These are phyloP conservation scores for Scutellaria galericulata DNA, from an alignment of 257 asterid genomes.

Conservation along the genomic window DNA sequence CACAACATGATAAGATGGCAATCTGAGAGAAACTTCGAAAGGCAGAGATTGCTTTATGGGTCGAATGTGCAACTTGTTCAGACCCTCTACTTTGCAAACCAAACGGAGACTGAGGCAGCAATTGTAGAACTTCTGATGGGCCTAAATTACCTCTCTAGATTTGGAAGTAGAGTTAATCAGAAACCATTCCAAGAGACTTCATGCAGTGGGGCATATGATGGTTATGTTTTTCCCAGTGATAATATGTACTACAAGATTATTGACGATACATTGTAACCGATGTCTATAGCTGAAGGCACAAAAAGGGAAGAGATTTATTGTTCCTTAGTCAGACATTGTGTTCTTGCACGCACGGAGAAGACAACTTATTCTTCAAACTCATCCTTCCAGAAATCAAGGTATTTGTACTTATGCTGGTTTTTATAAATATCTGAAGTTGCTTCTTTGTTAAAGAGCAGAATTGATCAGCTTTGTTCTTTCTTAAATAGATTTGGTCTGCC, in stretches of 20 bases:
- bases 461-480: conserved; percentile 20
- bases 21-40: conserved; percentile 75
- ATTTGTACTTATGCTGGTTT: conserved; percentile 32
- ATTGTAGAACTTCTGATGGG: conserved; percentile 78
- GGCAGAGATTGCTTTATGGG: conserved; percentile 63
- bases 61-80: conserved; percentile 79
- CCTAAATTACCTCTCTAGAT: conserved; percentile 71
- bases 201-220: conserved; percentile 53
- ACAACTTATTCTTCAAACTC: conserved; percentile 9
- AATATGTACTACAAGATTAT: conserved; percentile 45
- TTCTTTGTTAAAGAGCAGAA: conserved; percentile 29
- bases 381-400: conserved; percentile 28
- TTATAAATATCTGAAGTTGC: conserved; percentile 22
- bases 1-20: conserved; percentile 80
- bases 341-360: conserved; percentile 7
- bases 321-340: conserved; percentile 18
- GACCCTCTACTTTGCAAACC: conserved; percentile 84
- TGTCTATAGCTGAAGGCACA: conserved; percentile 9
- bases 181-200: conserved; percentile 53
- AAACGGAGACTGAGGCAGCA: conserved; percentile 66
- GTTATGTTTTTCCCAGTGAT: conserved; percentile 41
- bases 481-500: conserved; percentile 21
- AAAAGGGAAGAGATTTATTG: conserved; percentile 1
- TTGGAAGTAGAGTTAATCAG: conserved; percentile 52
- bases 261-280: conserved; percentile 39